A percentile compares a stretch with the other conserved stretches of the same genome.
Evolutionary conservation across 2,329 filamentous ascomycete genomes (phyloP).

Genomic region (Fusarium oxysporum): DNA sequence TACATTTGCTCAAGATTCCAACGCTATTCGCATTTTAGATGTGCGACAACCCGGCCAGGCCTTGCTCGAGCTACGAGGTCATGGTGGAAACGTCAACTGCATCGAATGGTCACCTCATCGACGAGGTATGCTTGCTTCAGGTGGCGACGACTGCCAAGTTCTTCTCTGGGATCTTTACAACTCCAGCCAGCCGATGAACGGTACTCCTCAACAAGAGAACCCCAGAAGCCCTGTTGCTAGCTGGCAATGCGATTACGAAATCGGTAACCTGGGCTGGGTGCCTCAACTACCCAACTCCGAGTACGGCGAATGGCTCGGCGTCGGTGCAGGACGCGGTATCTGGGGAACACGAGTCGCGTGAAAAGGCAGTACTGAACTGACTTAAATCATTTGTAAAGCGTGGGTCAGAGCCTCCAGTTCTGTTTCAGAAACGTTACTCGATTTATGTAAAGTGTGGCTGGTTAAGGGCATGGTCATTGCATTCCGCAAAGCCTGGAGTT

Average conservation of each 20-base stretch:
- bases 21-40: slow-evolving; percentile 92
- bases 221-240: slow-evolving; percentile 76
- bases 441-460: slow-evolving; percentile 42
- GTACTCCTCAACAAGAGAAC: slow-evolving; percentile 64
- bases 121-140: slow-evolving; percentile 89
- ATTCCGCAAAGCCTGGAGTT: slow-evolving; percentile 46
- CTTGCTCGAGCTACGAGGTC: slow-evolving; percentile 90
- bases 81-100: slow-evolving; percentile 86
- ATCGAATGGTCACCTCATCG: slow-evolving; percentile 95
- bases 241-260: slow-evolving; percentile 89
- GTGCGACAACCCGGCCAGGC: slow-evolving; percentile 97
- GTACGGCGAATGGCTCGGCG: slow-evolving; percentile 84
- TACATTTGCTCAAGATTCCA: slow-evolving; percentile 96
- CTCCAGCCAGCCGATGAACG: slow-evolving; percentile 60
- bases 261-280: slow-evolving; percentile 87
- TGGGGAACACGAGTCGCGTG: slow-evolving; percentile 74
- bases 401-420: slow-evolving; percentile 7
- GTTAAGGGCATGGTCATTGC: slow-evolving; percentile 41
- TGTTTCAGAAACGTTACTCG: slow-evolving; percentile 24
- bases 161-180: slow-evolving; percentile 94
- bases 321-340: slow-evolving; percentile 82
- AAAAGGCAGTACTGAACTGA: slow-evolving; percentile 32
- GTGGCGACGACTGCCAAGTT: slow-evolving; percentile 91
- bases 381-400: slow-evolving; percentile 29
- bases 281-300: slow-evolving; percentile 76